phyloP scores from a whole-genome alignment of 2,329 filamentous ascomycete genomes.

The Trichoderma atroviride region DNA sequence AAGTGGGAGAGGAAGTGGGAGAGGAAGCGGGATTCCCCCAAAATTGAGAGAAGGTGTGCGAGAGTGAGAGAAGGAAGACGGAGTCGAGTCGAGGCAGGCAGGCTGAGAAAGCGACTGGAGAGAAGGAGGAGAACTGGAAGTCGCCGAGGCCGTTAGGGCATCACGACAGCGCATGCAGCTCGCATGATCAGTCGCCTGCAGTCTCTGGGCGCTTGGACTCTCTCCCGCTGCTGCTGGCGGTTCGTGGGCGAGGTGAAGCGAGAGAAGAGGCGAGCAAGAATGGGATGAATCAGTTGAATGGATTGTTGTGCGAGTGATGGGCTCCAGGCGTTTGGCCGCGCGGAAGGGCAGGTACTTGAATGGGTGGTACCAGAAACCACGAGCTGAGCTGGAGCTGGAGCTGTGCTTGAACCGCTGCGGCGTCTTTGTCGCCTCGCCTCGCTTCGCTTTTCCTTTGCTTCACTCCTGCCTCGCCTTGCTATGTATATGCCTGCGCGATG shows the following conservation, averaged over 20 bases:
- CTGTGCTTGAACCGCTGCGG: not conserved
- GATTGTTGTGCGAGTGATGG: slow-evolving; percentile 19
- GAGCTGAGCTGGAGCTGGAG: too few relatives aligned
- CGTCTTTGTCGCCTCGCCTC: not conserved
- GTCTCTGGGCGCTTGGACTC: slow-evolving; percentile 20
- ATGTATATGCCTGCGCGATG: not conserved
- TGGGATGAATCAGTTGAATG: slow-evolving; percentile 7
- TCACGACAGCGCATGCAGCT: slow-evolving; percentile 20
- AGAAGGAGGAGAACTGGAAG: not conserved
- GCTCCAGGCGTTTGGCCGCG: not conserved
- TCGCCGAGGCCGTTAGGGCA: slow-evolving; percentile 20
- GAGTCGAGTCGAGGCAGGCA: not conserved
- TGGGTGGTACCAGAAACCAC: not conserved
- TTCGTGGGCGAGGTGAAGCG: not conserved
- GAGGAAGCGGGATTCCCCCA: not conserved
- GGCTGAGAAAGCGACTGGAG: not conserved
- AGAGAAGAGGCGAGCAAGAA: not conserved
- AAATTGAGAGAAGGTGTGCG: not conserved
- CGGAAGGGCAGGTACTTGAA: not conserved
- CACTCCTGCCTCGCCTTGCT: slow-evolving; percentile 6
- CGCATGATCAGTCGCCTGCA: slow-evolving; percentile 20
- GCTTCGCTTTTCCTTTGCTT: not conserved
- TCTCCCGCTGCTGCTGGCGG: not conserved
- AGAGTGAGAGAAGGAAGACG: not conserved
- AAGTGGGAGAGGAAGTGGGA: not conserved